Percentiles rank a stretch among this genome's conserved stretches.
Evolutionary conservation across 1,139 yeast species (phyloP).

Genomic region (Protomyces gravidus): DNA sequence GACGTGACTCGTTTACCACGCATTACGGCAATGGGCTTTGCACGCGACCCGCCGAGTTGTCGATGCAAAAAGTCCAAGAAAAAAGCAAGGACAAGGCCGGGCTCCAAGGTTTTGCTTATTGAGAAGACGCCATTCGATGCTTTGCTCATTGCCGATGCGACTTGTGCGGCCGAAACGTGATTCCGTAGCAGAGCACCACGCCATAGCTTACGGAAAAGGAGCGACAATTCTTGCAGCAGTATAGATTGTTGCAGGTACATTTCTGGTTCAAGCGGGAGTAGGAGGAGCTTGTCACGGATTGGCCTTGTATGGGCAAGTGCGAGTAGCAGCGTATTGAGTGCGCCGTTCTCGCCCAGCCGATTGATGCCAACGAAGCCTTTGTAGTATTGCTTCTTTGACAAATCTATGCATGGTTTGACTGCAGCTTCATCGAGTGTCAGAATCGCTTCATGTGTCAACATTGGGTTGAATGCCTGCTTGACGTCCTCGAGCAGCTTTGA

Average conservation of each 20-base stretch:
- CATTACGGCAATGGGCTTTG: conserved; percentile 31
- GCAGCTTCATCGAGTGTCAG: conserved; percentile 38
- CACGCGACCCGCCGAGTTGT: conserved; percentile 41
- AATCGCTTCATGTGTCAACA: conserved; percentile 42
- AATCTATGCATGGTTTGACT: conserved; percentile 42
- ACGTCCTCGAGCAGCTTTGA: conserved; percentile 51
- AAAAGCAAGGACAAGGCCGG: conserved; percentile 59
- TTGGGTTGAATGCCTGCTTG: conserved; percentile 52
- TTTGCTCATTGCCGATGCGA: conserved; percentile 50
- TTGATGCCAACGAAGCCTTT: conserved; percentile 62
- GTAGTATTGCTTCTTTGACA: conserved; percentile 39
- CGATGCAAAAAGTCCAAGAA: conserved; percentile 50
- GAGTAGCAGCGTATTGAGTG: conserved; percentile 57
- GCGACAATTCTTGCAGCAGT: conserved; percentile 44
- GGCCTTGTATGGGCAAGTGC: conserved; percentile 53
- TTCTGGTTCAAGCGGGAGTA: conserved; percentile 33
- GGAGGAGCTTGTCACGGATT: conserved; percentile 52
- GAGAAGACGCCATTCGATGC: conserved; percentile 48
- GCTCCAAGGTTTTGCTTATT: conserved; percentile 46
- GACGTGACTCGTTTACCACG: neutral
- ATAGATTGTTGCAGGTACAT: conserved; percentile 32
- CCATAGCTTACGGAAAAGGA: conserved; percentile 61
- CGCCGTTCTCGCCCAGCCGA: conserved; percentile 50
- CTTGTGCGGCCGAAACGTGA: conserved; percentile 66
- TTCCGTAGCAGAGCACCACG: conserved; percentile 54